Evolutionary conservation across 805 yeast species (phyloP), one percentile per base, ranked within the genome.

Genomic region (Wickerhamomyces queroliae): DNA sequence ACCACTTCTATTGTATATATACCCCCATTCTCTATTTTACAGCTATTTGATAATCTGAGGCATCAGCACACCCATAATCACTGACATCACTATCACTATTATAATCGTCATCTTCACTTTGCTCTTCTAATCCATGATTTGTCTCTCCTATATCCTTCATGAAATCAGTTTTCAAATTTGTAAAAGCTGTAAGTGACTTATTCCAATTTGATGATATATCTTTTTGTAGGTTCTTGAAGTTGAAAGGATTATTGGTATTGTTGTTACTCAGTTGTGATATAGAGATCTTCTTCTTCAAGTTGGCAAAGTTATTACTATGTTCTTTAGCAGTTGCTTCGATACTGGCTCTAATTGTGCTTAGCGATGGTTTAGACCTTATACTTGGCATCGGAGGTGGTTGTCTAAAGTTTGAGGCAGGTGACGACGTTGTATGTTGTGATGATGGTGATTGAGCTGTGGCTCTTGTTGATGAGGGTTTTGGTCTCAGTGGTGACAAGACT

Each of bases 91-190:
- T 49, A 5, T 48, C 47, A 19, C 53, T 56, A 18, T 52, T 62
- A 31, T 55, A 56, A 29, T 56, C 57, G 34, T 53, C 52, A 32
- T 56, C 53, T 7, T 50, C 56, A 30, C 49, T 60, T 18, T 56
- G 53, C 10, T 56, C 55, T 3, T 52, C 50, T 36, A 63, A 49
- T 12, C 62, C 67, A 23, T 55, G 58, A 41, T 61, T 56, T 36
- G 58, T 56, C 29, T 48, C 45, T 23, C 50, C 43, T 5, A 58
- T 20, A 30, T 29, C 30, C 28, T 38, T 18, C 21, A 33, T 29
- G 16, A 31, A n/a, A 18, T 38, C 28, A 31, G 32, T 33, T 27
- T 25, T 38, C 8, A 36, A 33, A 21, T n/a, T 33, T 16, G 41
- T 19, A 18, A 36, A 38, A 11, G 29, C 27, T 17, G 21, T 22